Evolutionary conservation across 345 rosid genomes (phyloP), one percentile per base, ranked within the genome.

Genomic region (Gossypium mustelinum): DNA sequence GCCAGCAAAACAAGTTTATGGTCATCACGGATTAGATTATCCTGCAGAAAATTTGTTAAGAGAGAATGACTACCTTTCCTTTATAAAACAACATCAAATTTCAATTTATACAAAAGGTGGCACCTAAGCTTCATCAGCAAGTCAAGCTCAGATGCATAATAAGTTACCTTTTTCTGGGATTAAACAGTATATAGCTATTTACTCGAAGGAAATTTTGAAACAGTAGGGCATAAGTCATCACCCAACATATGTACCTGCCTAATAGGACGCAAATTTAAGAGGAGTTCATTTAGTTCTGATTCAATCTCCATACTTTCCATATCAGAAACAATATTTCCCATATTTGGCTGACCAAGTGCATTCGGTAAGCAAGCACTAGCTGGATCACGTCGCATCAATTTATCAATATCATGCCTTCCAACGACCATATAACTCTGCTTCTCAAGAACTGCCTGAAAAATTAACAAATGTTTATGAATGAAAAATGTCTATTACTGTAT

Each of bases 371-470:
- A 91, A 9, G 83, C 83, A 80, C 97, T 91, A 18, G 92, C 89
- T 1, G 89, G 89, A 77, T 93, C 97, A 80, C 79, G 84, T 63
- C 89, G 93, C 97, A 95, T 92, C 89, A 95, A 83, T 84, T 84
- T 95, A 80, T 95, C 99, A 84, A 93, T 85, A 78, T 95, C 99
- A 81, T 95, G 93, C 85, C 99, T 87, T 81, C 97, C 99, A 75
- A 95, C 92, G 77, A 95, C 88, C 98, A 88, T 93, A 84, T 93
- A 93, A 83, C 98, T 93, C 79, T 87, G 97, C 88, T 93, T 95
- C 86, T 95, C 98, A 73, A 95, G 92, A 84, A 95, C 98, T 71
- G 99, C 98, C 99, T 95, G 92, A 77, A 79, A 83, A 74, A 81
- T 74, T 22, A 55, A 72, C 66, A 80, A 68, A 82, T 73, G 73